Percentiles rank a stretch among this genome's conserved stretches.
These are phyloP conservation scores for Neurospora cerealis DNA, from an alignment of 495 filamentous ascomycete genomes.

Conservation along the genomic window DNA sequence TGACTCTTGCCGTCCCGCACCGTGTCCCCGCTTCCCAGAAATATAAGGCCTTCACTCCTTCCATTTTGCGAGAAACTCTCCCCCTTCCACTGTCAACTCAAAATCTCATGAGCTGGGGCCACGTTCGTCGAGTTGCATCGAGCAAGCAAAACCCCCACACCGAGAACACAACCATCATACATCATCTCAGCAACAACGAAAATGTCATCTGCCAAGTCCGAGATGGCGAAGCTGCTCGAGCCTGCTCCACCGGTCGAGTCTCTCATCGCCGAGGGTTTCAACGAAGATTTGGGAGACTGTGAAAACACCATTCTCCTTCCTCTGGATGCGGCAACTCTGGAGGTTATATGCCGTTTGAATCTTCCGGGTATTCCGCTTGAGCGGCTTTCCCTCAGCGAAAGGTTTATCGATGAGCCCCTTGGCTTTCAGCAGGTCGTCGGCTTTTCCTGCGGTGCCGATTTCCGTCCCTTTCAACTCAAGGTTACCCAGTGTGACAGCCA, in stretches of 20 bases:
- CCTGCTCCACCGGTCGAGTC: background rate
- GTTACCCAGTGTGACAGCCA: background rate
- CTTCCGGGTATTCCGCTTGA: background rate
- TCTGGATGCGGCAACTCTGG: background rate
- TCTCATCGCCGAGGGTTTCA: background rate
- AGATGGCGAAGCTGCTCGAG: background rate
- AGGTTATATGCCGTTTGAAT: background rate
- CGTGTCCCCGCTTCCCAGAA: background rate
- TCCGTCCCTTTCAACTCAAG: background rate
- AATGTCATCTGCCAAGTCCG: background rate
- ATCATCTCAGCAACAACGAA: background rate
- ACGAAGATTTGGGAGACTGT: background rate
- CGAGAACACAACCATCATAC: background rate
- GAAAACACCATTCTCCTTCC: background rate
- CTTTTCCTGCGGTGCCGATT: background rate
- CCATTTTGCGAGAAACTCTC: background rate
- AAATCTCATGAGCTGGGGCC: background rate
- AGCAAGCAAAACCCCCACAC: background rate
- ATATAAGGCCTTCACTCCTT: background rate
- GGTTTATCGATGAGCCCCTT: background rate
- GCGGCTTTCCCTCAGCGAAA: background rate
- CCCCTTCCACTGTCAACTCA: background rate
- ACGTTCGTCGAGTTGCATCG: background rate
- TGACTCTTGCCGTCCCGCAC: accelerated
- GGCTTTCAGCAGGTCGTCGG: background rate